phyloP scores from a whole-genome alignment of 208 protist genomes.

The Trypanosoma lewisi region DNA sequence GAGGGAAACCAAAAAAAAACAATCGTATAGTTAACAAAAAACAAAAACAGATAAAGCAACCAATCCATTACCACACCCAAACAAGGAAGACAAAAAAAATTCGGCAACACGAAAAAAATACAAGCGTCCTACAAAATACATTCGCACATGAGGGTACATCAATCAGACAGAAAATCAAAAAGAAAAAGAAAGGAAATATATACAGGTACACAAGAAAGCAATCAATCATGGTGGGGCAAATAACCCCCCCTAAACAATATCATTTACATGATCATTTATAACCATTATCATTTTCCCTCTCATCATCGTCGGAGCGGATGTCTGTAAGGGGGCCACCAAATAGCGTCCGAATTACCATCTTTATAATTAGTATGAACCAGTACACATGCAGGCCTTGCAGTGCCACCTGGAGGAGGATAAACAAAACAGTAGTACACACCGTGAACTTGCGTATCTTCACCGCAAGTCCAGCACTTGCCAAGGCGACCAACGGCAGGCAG shows the following conservation, averaged over 20 bases:
- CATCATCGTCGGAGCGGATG: conserved; percentile 53
- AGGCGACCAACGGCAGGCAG: conserved; percentile 50
- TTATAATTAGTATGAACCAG: conserved; percentile 56
- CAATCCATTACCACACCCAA: conserved; percentile 4
- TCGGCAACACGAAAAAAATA: conserved; percentile 3
- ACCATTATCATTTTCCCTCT: conserved; percentile 29
- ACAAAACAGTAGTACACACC: conserved; percentile 49
- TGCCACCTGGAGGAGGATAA: conserved; percentile 46
- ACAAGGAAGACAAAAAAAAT: conserved; percentile 23
- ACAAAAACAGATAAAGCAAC: not conserved
- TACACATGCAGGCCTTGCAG: conserved; percentile 74
- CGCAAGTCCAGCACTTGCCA: conserved; percentile 28
- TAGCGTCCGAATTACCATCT: conserved; percentile 30
- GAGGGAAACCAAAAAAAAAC: not conserved
- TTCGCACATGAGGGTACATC: no score
- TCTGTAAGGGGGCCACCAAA: conserved; percentile 43
- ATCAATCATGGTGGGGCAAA: not conserved
- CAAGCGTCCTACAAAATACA: conserved; percentile 2
- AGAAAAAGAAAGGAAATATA: conserved; percentile 4
- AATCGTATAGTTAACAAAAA: conserved; percentile 7
- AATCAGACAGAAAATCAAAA: no score
- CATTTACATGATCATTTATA: not conserved
- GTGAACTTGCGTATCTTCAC: conserved; percentile 48
- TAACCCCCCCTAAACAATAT: not conserved
- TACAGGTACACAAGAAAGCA: not conserved